phyloP scores from a whole-genome alignment of 2,329 filamentous ascomycete species.

The Apiospora kogelbergensis region DNA sequence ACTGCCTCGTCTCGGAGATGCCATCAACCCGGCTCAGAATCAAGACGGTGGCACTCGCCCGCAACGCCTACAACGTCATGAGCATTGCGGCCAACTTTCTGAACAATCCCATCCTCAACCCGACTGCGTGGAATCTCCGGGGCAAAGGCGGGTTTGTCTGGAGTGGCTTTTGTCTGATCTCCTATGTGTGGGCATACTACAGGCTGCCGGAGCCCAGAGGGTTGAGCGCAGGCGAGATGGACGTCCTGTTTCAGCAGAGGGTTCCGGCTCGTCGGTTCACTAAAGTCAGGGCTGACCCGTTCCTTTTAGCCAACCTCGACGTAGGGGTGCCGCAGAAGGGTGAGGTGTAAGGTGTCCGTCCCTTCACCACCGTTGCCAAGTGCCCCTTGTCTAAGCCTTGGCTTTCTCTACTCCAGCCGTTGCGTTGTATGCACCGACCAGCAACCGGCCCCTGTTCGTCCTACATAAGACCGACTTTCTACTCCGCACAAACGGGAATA shows the following conservation, averaged over 20 bases:
- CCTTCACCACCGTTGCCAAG: not conserved
- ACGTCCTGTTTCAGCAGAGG: slow-evolving; percentile 37
- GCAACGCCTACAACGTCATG: slow-evolving; percentile 37
- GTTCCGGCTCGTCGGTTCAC: not conserved
- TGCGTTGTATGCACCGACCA: not conserved
- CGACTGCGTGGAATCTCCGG: slow-evolving; percentile 24
- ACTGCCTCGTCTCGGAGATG: slow-evolving; percentile 42
- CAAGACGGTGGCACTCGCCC: slow-evolving; percentile 16
- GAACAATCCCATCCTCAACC: slow-evolving; percentile 32
- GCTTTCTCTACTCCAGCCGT: not conserved
- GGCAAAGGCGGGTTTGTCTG: slow-evolving; percentile 24
- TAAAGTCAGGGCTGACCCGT: not conserved
- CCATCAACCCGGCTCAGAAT: slow-evolving; percentile 37
- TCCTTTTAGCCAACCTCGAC: not conserved
- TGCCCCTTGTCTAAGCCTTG: not conserved
- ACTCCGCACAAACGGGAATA: not conserved
- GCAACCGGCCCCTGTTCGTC: not conserved
- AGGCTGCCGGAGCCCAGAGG: slow-evolving; percentile 41
- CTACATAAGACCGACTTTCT: not conserved
- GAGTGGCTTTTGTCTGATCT: slow-evolving; percentile 33
- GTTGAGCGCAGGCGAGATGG: slow-evolving; percentile 42
- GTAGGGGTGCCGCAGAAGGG: not conserved
- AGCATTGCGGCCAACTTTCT: slow-evolving; percentile 35
- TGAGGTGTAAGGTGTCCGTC: not conserved
- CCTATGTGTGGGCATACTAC: slow-evolving; percentile 38